Base-by-base conservation (phyloP, 805 yeast genomes). In the Candida coquimbonensis region DNA sequence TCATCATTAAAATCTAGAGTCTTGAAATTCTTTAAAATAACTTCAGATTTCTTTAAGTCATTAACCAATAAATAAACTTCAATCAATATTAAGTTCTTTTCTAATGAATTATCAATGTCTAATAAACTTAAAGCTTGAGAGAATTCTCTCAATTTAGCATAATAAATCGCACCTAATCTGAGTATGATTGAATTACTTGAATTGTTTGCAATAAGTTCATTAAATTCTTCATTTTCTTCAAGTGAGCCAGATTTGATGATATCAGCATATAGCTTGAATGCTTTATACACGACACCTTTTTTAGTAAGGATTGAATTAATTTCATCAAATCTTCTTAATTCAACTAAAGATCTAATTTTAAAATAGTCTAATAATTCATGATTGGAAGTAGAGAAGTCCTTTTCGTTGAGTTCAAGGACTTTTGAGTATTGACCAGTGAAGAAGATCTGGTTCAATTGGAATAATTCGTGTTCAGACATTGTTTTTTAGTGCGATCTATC, bases 1-100 rank as follows among this genome's bases (percentile, higher is more conserved):
- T 80, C 83, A 65, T 89, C 96, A 53, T 82, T 73, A 33, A 81
- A 75, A 60, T 76, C 76, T 27, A 64, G 55, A 27, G 80, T 66
- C 38, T 72, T 29, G 13, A 29, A 29, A 3, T 29, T 75, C 47
- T 68, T 65, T 47, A 65, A 60, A 3, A 81, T 81, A n/a, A 66
- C 61, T 7, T 70, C 74, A 4, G 69, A 51, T 45, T 72, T 67
- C 13, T 38, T 33, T 16, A 38, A 24, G 24, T 45, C 42, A 45
- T 70, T 65, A 40, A 70, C 69, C 19, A 67, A 59, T 43, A 78
- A 55, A 46, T 64, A 56, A 31, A 73, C 51, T 40, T 70, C 67
- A 31, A 72, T 64, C 39, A 72, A 66, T 33, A 73, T 57, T 43
- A 72, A 65, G 3, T 70, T 65, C 37, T 68, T 64, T 49, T 73